Evolutionary conservation across 2,329 filamentous ascomycete species (phyloP), one percentile per base, ranked within the genome.

Genomic region (Phoma sp.): DNA sequence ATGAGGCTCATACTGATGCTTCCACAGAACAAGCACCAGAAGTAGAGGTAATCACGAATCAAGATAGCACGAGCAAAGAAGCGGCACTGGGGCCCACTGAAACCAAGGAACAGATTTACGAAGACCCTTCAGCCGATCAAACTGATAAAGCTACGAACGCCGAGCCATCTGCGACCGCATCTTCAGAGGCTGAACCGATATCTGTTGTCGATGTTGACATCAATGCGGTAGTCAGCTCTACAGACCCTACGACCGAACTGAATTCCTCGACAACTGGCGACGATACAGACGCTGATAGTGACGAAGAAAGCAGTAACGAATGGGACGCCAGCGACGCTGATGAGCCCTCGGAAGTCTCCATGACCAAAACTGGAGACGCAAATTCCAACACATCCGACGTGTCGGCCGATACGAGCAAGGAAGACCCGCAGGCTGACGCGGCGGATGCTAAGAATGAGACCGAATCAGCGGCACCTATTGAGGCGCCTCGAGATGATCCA

Each of bases 231-330:
- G 13, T 27, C 11, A 25, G 13, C 24, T 13, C 40, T 4, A 22
- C 33, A 22, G 33, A 8, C 9, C 10, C 24, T n/a, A n/a, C 9
- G 4, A 11, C 22, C 4, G 30, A 4, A 25, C 5, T 11, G 2
- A 32, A 14, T 4, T 2, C 14, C 32, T n/a, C 18, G 4, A 25
- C 7, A 30, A 11, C 29, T 30, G 3, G 29, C 29, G 11, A 7
- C 29, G 29, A 48, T 14, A 11, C 29, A 10, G 27, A 22, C 5
- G 3, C 29, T 8, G 13, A 39, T 11, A 44, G 38, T 23, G 36
- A 92, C 68, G 75, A 91, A 96, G 91, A 91, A 96, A 29, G 89
- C 89, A 41, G 81, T 81, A 23, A 85, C 72, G 1, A 86, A 87
- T 55, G 89, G 59, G 18, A 83, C 32, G 66, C 87, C 82, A 14